Evolutionary conservation across 2,329 filamentous ascomycete species (phyloP), one percentile per base, ranked within the genome.

Genomic region (Monilinia vaccinii-corymbosi): DNA sequence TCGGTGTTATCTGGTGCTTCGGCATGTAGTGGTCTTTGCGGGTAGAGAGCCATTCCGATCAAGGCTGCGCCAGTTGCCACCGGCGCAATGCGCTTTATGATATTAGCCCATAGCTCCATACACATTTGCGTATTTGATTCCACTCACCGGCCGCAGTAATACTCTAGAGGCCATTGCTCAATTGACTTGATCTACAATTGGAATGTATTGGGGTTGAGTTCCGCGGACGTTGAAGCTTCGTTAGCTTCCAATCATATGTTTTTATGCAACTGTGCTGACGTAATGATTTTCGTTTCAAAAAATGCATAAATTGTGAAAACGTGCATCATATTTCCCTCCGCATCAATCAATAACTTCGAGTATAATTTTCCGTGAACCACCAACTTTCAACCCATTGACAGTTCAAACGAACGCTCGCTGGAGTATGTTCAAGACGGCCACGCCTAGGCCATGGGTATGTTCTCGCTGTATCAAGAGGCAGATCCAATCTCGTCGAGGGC

Each of bases 141-240:
- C 46, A 69, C 76, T 71, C 66, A 80, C 79, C 77, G 75, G 78
- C 74, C 78, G 77, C 63, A 81, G 69, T 67, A 81, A 73, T 67
- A 77, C 73, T 75, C 75, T 73, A 66, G 79, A 79, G 68, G 79
- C 77, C 80, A 83, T 83, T 60, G 68, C 66, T 72, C 65, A 67
- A 67, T 66, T 67, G 68, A 51, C 52, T 62, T 40, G 50, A 16
- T 38, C 8, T 59, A 31, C 57, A 59, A 59, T 46, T 59, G 48
- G 21, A 36, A 46, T 38, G 11, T 55, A 53, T 46, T 34, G 36
- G 21, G 34, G 31, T 45, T 18, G 57, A 59, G 11, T 44, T 59
- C 57, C 38, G 21, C 49, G 44, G 36, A 25, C 9, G 42, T 60
- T 60, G 18, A 60, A 60, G 58, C 58, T 60, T 56, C 50, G 45